phyloP scores from a whole-genome alignment of 805 yeast genomes.

The Phaffomyces opuntiae region DNA sequence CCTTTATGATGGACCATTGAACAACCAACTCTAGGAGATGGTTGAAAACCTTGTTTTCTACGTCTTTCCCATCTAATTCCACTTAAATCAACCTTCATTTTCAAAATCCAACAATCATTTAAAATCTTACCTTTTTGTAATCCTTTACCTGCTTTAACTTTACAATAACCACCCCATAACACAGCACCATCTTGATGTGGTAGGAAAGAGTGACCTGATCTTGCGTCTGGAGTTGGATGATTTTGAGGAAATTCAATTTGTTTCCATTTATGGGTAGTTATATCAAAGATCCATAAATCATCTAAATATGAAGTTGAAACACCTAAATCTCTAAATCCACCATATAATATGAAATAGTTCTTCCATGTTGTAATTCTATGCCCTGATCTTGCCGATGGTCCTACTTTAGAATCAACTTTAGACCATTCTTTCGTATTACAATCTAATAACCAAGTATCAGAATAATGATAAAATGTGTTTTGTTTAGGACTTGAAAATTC shows the following conservation, averaged over 20 bases:
- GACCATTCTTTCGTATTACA: slow-evolving; percentile 83
- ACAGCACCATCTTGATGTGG: slow-evolving; percentile 78
- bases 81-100: slow-evolving; percentile 74
- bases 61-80: slow-evolving; percentile 84
- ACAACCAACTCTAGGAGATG: slow-evolving; percentile 92
- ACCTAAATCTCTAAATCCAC: slow-evolving; percentile 92
- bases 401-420: slow-evolving; percentile 66
- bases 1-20: slow-evolving; percentile 85
- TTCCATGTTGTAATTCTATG: slow-evolving; percentile 90
- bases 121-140: slow-evolving; percentile 86
- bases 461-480: slow-evolving; percentile 89
- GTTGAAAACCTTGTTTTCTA: slow-evolving; percentile 82
- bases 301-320: slow-evolving; percentile 72
- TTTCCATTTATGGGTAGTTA: slow-evolving; percentile 83
- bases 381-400: slow-evolving; percentile 87
- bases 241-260: slow-evolving; percentile 82
- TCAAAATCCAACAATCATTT: slow-evolving; percentile 78
- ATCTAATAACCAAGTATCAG: slow-evolving; percentile 93
- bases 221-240: slow-evolving; percentile 77
- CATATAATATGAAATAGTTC: slow-evolving; percentile 75
- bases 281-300: slow-evolving; percentile 91
- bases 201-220: slow-evolving; percentile 88
- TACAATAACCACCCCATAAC: slow-evolving; percentile 89
- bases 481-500: slow-evolving; percentile 97
- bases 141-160: slow-evolving; percentile 84